Evolutionary conservation across 805 yeast genomes (phyloP), one percentile per base, ranked within the genome.

Genomic region (Wickerhamiella musiphila): DNA sequence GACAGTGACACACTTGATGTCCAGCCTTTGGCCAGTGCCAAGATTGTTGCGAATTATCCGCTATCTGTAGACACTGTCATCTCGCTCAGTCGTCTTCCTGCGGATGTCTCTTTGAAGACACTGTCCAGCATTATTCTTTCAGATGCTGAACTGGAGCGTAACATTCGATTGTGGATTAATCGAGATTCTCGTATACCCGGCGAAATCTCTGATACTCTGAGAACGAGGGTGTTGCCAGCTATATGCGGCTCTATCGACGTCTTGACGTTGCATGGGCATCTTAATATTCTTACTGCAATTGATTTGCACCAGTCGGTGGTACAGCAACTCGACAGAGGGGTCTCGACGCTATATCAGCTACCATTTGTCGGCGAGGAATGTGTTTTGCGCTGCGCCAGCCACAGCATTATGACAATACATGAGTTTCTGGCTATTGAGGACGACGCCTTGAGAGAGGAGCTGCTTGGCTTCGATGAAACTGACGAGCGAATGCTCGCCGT

Each of bases 251-350:
- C 71, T 29, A 73, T 79, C 13, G 95, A 90, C 50, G 56, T 75
- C 1, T 56, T 83, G 23, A 73, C 93, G 0, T 68, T 81, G 41
- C 82, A 82, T 37, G 94, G 95, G 0, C 60, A 66, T 41, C 54
- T 84, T 45, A 77, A 72, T 49, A 83, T 93, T 0, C 62, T 81
- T 41, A 63, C 66, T 28, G 86, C 81, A 0, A 78, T 90, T 78
- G 95, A 90, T 48, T 49, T 83, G 32, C 66, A 78, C 2, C 98
- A 90, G 49, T 78, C 82, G 92, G 54, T 81, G 5, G 69, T 76
- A 1, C 96, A 86, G 51, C n/a, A n/a, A n/a, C n/a, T n/a, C n/a
- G n/a, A n/a, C n/a, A n/a, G n/a, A n/a, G 92, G 78, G 1, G 58
- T 78, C 17, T 68, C 68, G 30, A 75, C 90, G 2, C 61, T 86